phyloP scores from a whole-genome alignment of 352 stramenopile species.

The Phytophthora foliorum region DNA sequence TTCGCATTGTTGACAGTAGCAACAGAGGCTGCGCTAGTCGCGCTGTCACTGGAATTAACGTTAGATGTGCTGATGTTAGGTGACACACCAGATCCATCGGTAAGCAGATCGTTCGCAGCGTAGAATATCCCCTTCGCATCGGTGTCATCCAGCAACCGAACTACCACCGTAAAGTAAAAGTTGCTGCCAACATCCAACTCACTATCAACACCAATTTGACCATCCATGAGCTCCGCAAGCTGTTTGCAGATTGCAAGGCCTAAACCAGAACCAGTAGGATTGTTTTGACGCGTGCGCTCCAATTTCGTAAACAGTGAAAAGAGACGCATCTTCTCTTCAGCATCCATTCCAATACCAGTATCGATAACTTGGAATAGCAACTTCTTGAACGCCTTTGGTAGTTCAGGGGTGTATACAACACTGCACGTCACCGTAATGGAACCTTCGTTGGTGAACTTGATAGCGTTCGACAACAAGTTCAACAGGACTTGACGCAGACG shows the following conservation, averaged over 20 bases:
- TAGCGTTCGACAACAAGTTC: slow-evolving; percentile 88
- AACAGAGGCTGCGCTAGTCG: slow-evolving; percentile 37
- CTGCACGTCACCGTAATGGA: slow-evolving; percentile 85
- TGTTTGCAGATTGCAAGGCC: slow-evolving; percentile 91
- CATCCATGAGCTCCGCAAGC: slow-evolving; percentile 90
- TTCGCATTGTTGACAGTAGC: slow-evolving; percentile 46
- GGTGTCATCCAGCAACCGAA: slow-evolving; percentile 66
- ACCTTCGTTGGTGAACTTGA: slow-evolving; percentile 90
- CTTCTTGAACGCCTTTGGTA: slow-evolving; percentile 74
- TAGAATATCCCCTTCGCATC: slow-evolving; percentile 56
- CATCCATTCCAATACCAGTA: slow-evolving; percentile 85
- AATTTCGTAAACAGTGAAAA: slow-evolving; percentile 90
- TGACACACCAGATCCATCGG: slow-evolving; percentile 28
- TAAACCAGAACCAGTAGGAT: slow-evolving; percentile 87
- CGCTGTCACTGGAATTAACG: slow-evolving; percentile 60
- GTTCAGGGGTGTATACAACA: slow-evolving; percentile 70
- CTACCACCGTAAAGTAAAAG: slow-evolving; percentile 89
- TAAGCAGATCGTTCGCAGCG: slow-evolving; percentile 62
- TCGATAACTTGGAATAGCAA: slow-evolving; percentile 90
- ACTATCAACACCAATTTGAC: slow-evolving; percentile 87
- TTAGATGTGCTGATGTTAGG: slow-evolving; percentile 34
- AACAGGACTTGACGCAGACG: slow-evolving; percentile 83
- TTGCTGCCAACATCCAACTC: slow-evolving; percentile 80
- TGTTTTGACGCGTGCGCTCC: slow-evolving; percentile 85
- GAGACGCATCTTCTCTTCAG: slow-evolving; percentile 80